Conservation (phyloP, 106 monocot species). For the Dactylorhiza incarnata region DNA sequence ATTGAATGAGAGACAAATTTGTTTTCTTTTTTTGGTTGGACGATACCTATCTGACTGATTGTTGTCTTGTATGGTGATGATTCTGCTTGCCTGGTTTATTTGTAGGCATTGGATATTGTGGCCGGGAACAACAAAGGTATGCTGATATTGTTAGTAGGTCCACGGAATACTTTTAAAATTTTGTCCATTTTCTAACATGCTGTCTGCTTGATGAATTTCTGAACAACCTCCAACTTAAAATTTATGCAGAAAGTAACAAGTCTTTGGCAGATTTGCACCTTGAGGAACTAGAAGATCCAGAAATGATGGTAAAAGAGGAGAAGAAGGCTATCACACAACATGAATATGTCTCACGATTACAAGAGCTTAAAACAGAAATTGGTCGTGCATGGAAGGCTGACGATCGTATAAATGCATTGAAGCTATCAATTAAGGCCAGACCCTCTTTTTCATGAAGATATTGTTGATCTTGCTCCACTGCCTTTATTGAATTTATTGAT, state of each 20-base stretch:
- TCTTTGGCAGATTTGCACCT: slow-evolving; percentile 21
- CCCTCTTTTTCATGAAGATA: not conserved
- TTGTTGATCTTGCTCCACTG: not conserved
- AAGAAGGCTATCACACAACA: slow-evolving; percentile 18
- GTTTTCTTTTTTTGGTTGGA: not conserved
- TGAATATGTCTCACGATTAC: slow-evolving; percentile 26
- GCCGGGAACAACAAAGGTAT: slow-evolving; percentile 17
- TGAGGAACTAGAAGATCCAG: slow-evolving; percentile 28
- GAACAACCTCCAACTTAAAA: not conserved
- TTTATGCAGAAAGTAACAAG: slow-evolving; percentile 17
- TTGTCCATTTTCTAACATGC: not conserved
- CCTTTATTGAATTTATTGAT: not conserved
- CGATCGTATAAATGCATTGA: slow-evolving; percentile 27
- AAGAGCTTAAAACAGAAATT: slow-evolving; percentile 33
- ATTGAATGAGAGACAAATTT: not conserved
- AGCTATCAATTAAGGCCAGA: slow-evolving; percentile 30
- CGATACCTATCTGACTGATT: not conserved
- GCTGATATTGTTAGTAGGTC: not conserved
- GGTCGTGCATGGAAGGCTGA: slow-evolving; percentile 23
- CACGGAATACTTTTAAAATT: not conserved
- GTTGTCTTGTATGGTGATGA: not conserved
- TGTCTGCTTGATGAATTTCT: slow-evolving; percentile 4
- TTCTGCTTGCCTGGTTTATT: not conserved
- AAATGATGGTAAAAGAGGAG: slow-evolving; percentile 20
- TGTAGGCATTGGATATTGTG: slow-evolving; percentile 20